Evolutionary conservation across 495 filamentous ascomycete genomes (phyloP).

Genomic region (Podospora comata): DNA sequence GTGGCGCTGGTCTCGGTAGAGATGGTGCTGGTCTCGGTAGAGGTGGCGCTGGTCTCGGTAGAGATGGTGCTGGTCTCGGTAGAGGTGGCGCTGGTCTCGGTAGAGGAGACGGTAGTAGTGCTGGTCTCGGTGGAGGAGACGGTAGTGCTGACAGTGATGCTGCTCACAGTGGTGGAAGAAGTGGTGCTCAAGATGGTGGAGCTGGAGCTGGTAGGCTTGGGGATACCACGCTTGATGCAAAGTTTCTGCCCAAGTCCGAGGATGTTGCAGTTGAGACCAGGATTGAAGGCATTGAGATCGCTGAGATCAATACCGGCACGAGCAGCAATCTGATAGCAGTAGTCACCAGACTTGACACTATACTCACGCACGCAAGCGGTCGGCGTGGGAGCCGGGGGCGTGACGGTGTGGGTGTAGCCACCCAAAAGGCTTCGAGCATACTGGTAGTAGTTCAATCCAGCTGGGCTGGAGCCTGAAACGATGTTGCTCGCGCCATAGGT

Average conservation of each 20-base stretch:
- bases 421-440: slow-evolving; percentile 26
- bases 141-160: slow-evolving; percentile 12
- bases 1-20: slow-evolving; percentile 34
- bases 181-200: slow-evolving; percentile 9
- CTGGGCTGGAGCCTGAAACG: not conserved
- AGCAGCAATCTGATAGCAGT: slow-evolving; percentile 19
- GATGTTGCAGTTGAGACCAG: slow-evolving; percentile 15
- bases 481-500: slow-evolving; percentile 28
- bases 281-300: slow-evolving; percentile 15
- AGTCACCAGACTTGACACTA: slow-evolving; percentile 18
- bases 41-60: not conserved
- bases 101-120: slow-evolving; percentile 3
- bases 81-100: slow-evolving; percentile 2
- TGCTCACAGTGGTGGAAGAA: slow-evolving; percentile 12
- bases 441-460: slow-evolving; percentile 33
- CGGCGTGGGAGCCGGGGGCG: slow-evolving; percentile 10
- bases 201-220: slow-evolving; percentile 11
- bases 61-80: slow-evolving; percentile 11
- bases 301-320: slow-evolving; percentile 14
- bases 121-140: slow-evolving; percentile 4
- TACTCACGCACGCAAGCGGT: slow-evolving; percentile 21
- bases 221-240: slow-evolving; percentile 7
- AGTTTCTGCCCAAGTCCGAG: slow-evolving; percentile 14
- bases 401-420: slow-evolving; percentile 14
- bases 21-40: not conserved